Evolutionary conservation across 139 green algal species (phyloP).

Genomic region (Zygnema cylindricum): DNA sequence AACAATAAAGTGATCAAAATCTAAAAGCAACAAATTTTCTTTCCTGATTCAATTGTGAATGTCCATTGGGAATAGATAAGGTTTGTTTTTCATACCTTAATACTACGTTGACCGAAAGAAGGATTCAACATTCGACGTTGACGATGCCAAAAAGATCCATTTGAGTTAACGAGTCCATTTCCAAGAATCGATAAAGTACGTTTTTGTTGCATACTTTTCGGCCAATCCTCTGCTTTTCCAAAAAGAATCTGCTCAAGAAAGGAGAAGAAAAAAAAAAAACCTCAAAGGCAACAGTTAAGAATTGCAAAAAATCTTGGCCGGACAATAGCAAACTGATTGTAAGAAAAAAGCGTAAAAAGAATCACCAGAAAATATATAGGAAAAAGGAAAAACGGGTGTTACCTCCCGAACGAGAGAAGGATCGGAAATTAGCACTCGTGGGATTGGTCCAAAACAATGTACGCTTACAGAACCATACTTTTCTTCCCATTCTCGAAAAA

Average conservation of each 20-base stretch:
- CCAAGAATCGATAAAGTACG: slow-evolving; percentile 29
- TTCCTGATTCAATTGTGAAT: too few species aligned
- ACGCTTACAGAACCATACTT: not conserved
- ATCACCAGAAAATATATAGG: too few species aligned
- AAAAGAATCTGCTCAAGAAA: not conserved
- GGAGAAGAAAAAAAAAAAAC: not conserved
- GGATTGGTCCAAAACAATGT: slow-evolving; percentile 1
- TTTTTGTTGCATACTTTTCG: not conserved
- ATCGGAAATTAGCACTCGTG: not conserved
- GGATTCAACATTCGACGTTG: slow-evolving; percentile 38
- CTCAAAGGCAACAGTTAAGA: not conserved
- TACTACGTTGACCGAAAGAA: slow-evolving; percentile 17
- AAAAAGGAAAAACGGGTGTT: not conserved
- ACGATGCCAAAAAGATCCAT: slow-evolving; percentile 25
- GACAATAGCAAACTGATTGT: not conserved
- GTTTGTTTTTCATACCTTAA: slow-evolving; percentile 44
- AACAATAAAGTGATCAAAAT: too few species aligned
- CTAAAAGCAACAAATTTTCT: too few species aligned
- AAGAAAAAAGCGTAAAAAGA: not conserved
- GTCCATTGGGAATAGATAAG: too few species aligned
- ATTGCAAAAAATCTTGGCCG: too few species aligned
- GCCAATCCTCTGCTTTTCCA: not conserved
- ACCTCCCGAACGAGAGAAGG: slow-evolving; percentile 28
- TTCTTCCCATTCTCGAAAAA: not conserved
- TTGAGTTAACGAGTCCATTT: slow-evolving; percentile 24